These are phyloP conservation scores for Excoecaria agallocha DNA, from an alignment of 345 rosid genomes.

Conservation along the genomic window DNA sequence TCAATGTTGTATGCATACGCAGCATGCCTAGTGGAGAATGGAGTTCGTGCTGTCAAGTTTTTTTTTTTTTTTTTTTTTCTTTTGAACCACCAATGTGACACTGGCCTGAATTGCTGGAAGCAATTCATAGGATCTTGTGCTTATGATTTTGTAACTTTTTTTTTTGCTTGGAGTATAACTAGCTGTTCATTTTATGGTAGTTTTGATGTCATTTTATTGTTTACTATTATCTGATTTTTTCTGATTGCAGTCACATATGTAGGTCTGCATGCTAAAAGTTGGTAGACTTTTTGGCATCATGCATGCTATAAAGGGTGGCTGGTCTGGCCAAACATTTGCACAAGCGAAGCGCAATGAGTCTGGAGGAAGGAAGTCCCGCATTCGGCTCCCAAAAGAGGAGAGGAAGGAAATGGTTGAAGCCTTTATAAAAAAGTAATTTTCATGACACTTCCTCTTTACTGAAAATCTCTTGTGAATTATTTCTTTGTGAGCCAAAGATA, in stretches of 20 bases:
- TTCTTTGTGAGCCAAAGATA: slow-evolving; percentile 1
- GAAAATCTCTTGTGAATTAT: slow-evolving; percentile 16
- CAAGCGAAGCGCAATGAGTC: slow-evolving; percentile 68
- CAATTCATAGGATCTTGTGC: neutral
- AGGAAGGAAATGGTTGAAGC: slow-evolving; percentile 80
- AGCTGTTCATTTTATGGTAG: neutral
- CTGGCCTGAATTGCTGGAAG: neutral
- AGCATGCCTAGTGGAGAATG: neutral
- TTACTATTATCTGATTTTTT: neutral
- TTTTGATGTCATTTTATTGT: neutral
- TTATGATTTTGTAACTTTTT: too few species aligned
- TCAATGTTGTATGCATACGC: too few species aligned
- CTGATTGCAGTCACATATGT: slow-evolving; percentile 5
- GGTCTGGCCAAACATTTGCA: slow-evolving; percentile 76
- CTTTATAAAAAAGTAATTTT: slow-evolving; percentile 73
- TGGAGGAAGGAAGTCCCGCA: slow-evolving; percentile 65
- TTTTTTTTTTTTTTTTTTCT: too few species aligned
- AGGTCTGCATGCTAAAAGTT: slow-evolving; percentile 19
- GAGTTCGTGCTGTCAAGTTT: neutral
- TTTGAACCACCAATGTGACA: neutral
- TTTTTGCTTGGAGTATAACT: neutral
- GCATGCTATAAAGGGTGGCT: slow-evolving; percentile 67
- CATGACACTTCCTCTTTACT: slow-evolving; percentile 9
- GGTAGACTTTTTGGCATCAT: slow-evolving; percentile 35
- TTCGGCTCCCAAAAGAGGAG: slow-evolving; percentile 89